Evolutionary conservation across 306 rosid species (phyloP), one percentile per base, ranked within the genome.

Genomic region (Purshia tridentata): DNA sequence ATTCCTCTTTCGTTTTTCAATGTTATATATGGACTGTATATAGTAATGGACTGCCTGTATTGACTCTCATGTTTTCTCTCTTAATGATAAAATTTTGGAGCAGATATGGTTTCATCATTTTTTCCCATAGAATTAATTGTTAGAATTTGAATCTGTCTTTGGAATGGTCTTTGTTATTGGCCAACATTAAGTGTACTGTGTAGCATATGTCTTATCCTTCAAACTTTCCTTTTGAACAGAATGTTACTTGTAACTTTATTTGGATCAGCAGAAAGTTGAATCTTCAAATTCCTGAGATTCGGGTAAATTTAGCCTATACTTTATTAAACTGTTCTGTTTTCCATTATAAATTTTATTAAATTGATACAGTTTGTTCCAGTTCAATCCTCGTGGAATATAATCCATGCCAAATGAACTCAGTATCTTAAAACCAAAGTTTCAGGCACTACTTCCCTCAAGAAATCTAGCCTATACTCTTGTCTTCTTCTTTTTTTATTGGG

Each of bases 221-320:
- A 7, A 4, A 40, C 22, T 61, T 35, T 60, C 20, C 15, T 37
- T 44, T 39, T 60, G 45, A 16, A 12, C 19, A 3, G 3, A 61
- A 62, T 40, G 29, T 62, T 41, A 16, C 8, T 8, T 63, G 37
- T 39, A 18, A 13, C 4, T n/a, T 5, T 42, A n/a, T 63, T 15
- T 41, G 67, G 67, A 63, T 41, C 50, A 41, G 49, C 66, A 37
- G 45, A 20, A 61, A 61, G 66, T 61, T 59, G 35, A 29, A 4
- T 42, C 60, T 54, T 54, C 13, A 20, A 54, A 6, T 54, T 29
- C 60, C 35, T 15, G 6, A 7, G 46, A 40, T 63, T 41, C 29
- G 2, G 35, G 50, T 41, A 41, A 63, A 16, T 18, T 40, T 62
- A 8, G 49, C 49, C 47, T 40, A 6, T 3, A 35, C 66, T 60